Percentiles rank a stretch among this genome's conserved stretches.
Conservation (phyloP, 345 rosid genomes). For the Mangifera indica region DNA sequence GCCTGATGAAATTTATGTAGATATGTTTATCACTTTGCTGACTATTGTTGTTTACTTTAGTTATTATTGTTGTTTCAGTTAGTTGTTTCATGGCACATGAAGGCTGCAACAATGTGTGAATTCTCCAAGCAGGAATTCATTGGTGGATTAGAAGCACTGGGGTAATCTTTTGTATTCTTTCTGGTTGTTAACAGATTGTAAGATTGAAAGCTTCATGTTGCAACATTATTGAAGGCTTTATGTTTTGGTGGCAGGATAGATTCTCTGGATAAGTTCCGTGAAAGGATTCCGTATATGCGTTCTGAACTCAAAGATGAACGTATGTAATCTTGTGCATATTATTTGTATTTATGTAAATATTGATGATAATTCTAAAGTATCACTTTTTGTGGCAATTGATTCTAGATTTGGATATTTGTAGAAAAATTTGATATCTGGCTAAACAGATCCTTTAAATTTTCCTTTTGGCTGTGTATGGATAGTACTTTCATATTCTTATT, state of each 20-base stretch:
- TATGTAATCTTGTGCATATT: slow-evolving; percentile 34
- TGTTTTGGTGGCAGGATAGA: slow-evolving; percentile 75
- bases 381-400: not conserved
- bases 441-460: not conserved
- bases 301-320: slow-evolving; percentile 97
- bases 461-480: not conserved
- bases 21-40: not conserved
- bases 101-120: slow-evolving; percentile 97
- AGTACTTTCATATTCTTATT: not conserved
- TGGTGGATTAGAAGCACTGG: slow-evolving; percentile 74
- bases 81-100: slow-evolving; percentile 99
- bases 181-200: not conserved
- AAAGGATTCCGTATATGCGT: slow-evolving; percentile 77
- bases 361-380: not conserved
- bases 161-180: slow-evolving; percentile 42
- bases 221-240: slow-evolving; percentile 23
- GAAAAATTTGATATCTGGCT: not conserved
- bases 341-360: slow-evolving; percentile 11
- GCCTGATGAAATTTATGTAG: slow-evolving; percentile 1
- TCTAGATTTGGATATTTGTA: not conserved
- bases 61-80: slow-evolving; percentile 46
- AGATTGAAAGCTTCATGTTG: slow-evolving; percentile 11
- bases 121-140: slow-evolving; percentile 88
- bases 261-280: slow-evolving; percentile 76
- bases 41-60: slow-evolving; percentile 3